Conservation (phyloP, 768 basidiomycete genomes). For the Agrocybe praecox region DNA sequence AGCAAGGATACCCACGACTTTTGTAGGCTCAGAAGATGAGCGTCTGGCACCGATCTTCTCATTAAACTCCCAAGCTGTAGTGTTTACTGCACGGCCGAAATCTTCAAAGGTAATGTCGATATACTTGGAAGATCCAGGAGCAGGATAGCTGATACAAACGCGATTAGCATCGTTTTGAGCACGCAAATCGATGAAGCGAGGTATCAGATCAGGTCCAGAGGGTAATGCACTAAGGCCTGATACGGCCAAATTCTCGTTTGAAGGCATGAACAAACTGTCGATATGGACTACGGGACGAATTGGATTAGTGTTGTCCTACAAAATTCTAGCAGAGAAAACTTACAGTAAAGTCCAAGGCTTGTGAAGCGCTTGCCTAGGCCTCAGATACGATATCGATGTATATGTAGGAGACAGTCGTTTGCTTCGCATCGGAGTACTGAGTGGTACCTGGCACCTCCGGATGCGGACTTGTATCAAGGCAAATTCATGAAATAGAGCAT, state of each 20-base stretch:
- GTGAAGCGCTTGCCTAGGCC: neutral
- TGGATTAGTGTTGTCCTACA: no score
- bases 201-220: neutral
- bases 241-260: neutral
- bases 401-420: neutral
- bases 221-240: neutral
- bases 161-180: neutral
- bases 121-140: neutral
- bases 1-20: neutral
- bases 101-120: neutral
- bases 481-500: neutral
- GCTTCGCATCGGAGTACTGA: neutral
- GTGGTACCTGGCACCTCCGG: neutral
- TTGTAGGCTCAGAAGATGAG: neutral
- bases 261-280: neutral
- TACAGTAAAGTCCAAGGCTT: neutral
- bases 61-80: neutral
- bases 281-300: neutral
- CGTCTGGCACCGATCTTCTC: neutral
- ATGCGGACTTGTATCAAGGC: neutral
- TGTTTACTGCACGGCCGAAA: neutral
- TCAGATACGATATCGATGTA: neutral
- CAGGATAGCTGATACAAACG: neutral
- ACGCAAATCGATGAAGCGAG: neutral
- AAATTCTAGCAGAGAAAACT: neutral